Evolutionary conservation across 2,329 filamentous ascomycete genomes (phyloP).

Genomic region (Trichoderma polysporum): DNA sequence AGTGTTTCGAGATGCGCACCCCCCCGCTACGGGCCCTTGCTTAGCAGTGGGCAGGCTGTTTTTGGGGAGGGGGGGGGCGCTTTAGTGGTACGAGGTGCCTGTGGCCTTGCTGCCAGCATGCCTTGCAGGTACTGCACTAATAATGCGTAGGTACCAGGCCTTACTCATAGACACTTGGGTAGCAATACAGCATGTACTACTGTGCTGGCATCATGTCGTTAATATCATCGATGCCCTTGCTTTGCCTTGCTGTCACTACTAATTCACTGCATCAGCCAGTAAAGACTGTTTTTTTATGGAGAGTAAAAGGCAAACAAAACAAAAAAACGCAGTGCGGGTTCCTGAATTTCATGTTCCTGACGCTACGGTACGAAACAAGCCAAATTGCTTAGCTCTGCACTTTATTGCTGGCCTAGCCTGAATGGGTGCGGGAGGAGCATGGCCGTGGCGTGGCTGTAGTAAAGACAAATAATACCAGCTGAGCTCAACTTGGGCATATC

Average conservation of each 20-base stretch:
- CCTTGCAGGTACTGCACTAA: background rate
- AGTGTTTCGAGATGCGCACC: conserved; percentile 16
- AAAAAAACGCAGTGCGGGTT: background rate
- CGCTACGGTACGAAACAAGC: conserved; percentile 17
- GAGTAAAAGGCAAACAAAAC: background rate
- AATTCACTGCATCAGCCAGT: no score
- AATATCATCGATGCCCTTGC: background rate
- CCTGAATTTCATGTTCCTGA: conserved; percentile 15
- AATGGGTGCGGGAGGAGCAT: background rate
- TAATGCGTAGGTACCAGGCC: no score
- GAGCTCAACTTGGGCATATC: background rate
- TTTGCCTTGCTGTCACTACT: background rate
- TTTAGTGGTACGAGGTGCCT: background rate
- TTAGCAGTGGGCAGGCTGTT: background rate
- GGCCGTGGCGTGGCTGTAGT: background rate
- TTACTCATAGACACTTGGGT: no score
- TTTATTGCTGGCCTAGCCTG: background rate
- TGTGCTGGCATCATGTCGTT: background rate
- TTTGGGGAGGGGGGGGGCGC: background rate
- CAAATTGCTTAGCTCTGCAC: conserved; percentile 1
- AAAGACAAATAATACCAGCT: no score
- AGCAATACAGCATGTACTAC: no score
- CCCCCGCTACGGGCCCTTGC: background rate
- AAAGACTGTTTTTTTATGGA: background rate
- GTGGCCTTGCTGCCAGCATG: background rate